Evolutionary conservation across 2,329 filamentous ascomycete species (phyloP).

Genomic region (Nemania serpens): DNA sequence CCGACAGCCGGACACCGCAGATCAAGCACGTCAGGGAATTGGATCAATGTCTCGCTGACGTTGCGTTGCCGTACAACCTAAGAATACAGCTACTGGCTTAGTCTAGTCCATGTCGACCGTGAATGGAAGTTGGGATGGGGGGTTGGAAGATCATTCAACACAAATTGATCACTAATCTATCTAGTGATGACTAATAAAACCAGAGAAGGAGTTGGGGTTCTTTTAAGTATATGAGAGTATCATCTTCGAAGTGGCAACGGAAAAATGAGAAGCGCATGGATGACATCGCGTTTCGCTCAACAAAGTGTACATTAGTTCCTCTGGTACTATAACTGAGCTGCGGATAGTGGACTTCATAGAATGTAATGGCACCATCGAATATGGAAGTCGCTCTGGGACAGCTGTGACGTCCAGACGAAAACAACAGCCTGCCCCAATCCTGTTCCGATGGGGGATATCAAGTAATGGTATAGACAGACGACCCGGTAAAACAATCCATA

Average conservation of each 20-base stretch:
- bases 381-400: background rate
- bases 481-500: conserved; percentile 13
- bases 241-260: background rate
- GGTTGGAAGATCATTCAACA: too few species aligned
- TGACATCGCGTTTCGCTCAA: background rate
- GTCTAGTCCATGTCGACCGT: background rate
- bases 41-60: conserved; percentile 10
- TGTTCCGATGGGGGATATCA: conserved; percentile 22
- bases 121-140: too few species aligned
- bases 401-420: conserved; percentile 4
- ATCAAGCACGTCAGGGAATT: background rate
- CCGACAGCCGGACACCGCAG: background rate
- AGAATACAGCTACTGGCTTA: too few species aligned
- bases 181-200: too few species aligned
- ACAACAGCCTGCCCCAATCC: conserved; percentile 7
- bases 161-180: too few species aligned
- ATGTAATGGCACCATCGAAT: conserved; percentile 17
- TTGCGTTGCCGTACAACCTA: conserved; percentile 9
- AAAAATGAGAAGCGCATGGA: background rate
- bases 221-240: too few species aligned
- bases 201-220: too few species aligned
- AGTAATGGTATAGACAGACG: conserved; percentile 25
- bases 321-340: conserved; percentile 18
- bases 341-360: conserved; percentile 12
- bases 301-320: conserved; percentile 8